phyloP scores from a whole-genome alignment of 768 basidiomycete species.

The Naganishia antarctica region DNA sequence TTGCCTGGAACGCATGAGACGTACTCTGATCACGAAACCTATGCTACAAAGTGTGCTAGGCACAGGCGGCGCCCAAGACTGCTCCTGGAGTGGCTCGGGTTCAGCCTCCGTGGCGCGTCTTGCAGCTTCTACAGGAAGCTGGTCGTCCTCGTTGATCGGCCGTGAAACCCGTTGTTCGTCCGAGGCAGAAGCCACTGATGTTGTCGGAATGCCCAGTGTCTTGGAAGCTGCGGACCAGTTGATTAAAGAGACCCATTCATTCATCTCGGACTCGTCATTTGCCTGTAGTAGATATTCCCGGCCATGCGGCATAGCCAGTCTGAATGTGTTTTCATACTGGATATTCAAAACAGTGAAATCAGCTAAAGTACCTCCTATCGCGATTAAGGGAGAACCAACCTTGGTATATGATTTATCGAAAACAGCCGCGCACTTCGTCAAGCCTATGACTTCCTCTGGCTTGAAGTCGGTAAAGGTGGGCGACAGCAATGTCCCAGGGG shows the following conservation, averaged over 20 bases:
- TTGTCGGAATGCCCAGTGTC: constrained; percentile 20
- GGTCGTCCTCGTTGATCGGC: neutral
- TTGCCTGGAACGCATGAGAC: too few relatives aligned
- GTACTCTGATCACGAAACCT: too few relatives aligned
- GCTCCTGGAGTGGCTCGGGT: too few relatives aligned
- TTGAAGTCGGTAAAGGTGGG: constrained; percentile 53
- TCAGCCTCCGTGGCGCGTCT: too few relatives aligned
- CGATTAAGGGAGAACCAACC: constrained; percentile 52
- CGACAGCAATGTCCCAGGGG: constrained; percentile 36
- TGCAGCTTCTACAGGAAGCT: too few relatives aligned
- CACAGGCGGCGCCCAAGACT: too few relatives aligned
- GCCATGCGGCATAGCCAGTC: constrained; percentile 68
- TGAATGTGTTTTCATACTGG: constrained; percentile 72
- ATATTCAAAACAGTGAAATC: neutral
- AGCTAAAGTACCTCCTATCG: neutral
- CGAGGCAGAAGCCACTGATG: neutral
- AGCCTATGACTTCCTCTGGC: constrained; percentile 78
- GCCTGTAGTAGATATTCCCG: constrained; percentile 79
- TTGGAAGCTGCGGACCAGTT: constrained; percentile 81
- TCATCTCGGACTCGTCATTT: constrained; percentile 63
- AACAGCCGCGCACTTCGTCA: constrained; percentile 73
- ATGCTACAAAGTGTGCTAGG: too few relatives aligned
- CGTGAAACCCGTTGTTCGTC: constrained; percentile 9
- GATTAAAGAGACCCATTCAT: constrained; percentile 83
- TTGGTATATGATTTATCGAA: constrained; percentile 71